These are phyloP conservation scores for Eucommia ulmoides DNA, from an alignment of 257 asterid species.

Conservation along the genomic window DNA sequence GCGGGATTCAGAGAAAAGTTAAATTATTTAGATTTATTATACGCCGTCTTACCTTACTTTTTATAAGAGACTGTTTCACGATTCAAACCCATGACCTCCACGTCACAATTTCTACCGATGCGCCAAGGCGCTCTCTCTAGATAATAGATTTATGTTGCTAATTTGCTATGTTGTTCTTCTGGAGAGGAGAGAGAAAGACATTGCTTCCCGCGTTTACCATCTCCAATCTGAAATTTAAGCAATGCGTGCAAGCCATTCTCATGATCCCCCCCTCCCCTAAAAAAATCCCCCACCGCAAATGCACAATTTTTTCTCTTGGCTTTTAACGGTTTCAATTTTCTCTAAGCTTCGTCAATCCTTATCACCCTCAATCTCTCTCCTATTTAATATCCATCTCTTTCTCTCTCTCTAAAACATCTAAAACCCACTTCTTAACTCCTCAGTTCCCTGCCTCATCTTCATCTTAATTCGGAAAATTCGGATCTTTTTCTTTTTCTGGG, in stretches of 20 bases:
- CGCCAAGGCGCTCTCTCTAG: not conserved
- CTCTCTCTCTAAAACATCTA: constrained; percentile 3
- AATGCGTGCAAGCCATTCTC: constrained; percentile 85
- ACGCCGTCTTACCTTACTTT: not conserved
- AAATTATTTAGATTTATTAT: no score
- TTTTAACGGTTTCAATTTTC: constrained; percentile 39
- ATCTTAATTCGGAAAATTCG: constrained; percentile 6
- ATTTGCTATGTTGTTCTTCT: not conserved
- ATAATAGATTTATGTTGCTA: not conserved
- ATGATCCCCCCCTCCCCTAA: constrained; percentile 7
- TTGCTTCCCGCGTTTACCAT: constrained; percentile 81
- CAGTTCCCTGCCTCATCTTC: not conserved
- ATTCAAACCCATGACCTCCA: no score
- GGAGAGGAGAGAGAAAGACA: constrained; percentile 15
- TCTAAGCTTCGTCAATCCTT: constrained; percentile 47
- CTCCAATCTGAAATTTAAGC: constrained; percentile 21
- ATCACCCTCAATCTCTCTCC: constrained; percentile 21
- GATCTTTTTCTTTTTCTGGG: constrained; percentile 10
- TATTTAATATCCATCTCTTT: constrained; percentile 11
- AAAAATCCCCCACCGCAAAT: constrained; percentile 14
- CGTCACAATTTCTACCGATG: not conserved
- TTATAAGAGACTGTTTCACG: not conserved
- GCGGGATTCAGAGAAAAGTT: not conserved
- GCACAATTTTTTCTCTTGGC: constrained; percentile 9
- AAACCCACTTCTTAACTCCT: constrained; percentile 16